Evolutionary conservation across 179 eudicot species (phyloP), one percentile per base, ranked within the genome.

Genomic region (Corrigiola litoralis): DNA sequence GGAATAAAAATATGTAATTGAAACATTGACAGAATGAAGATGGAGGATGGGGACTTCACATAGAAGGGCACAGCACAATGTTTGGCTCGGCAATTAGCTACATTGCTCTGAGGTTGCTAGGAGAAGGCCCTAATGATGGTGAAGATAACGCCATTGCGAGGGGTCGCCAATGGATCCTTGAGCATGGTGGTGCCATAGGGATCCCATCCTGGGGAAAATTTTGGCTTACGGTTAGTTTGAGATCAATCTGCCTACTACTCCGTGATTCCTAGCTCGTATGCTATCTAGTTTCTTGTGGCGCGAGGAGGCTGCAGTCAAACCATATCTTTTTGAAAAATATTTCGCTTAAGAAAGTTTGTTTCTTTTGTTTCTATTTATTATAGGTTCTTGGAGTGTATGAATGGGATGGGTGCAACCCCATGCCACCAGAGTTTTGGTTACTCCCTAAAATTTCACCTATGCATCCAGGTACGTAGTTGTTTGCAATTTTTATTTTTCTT

Each of bases 351-450:
- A n/a, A n/a, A n/a, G n/a, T n/a, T n/a, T n/a, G n/a, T n/a, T n/a
- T n/a, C n/a, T 7, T 12, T 14, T 16, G 0, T 31, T 11, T 23
- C 10, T 23, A 0, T 33, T 10, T 24, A 4, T 28, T 27, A 61
- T 38, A 89, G 96, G 80, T 87, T 3, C 83, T 87, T 61, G 97
- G 97, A 53, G 77, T 80, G 17, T 82, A 73, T 49, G 97, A 90
- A 37, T 87, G 95, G 97, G 79, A 60, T n/a, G 97, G 97, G 6
- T 80, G 87, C 79, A 90, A 90, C 54, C 96, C 95, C 2, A 70
- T 89, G 81, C 96, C 95, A 3, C 96, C 97, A 4, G 97, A 90
- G 70, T 80, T 85, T 60, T 87, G 91, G 95, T 51, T 90, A 20
- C 77, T 90, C 8, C 95, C 97, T 2, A 33, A 68, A 0, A 58